A percentile compares a stretch with the other conserved stretches of the same genome.
Evolutionary conservation across 441 rosid species (phyloP).

Genomic region (Melastoma candidum): DNA sequence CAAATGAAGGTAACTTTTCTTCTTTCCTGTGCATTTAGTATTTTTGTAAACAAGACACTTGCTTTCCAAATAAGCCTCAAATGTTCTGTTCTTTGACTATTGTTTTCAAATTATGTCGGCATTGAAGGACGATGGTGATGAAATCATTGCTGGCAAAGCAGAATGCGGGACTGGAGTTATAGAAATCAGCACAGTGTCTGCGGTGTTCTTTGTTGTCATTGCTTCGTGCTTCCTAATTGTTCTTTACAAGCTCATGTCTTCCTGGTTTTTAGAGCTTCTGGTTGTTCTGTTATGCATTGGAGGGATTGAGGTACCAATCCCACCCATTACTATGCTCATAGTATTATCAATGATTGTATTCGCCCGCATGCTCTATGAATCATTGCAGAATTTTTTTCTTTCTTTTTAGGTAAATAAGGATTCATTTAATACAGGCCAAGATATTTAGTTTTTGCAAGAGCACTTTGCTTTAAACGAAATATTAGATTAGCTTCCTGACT

Average conservation of each 20-base stretch:
- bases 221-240: constrained; percentile 88
- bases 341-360: no score
- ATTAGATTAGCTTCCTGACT: no score
- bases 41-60: no score
- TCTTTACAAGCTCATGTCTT: constrained; percentile 87
- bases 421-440: no score
- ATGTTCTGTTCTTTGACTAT: no score
- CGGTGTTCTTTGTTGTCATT: constrained; percentile 57
- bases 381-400: no score
- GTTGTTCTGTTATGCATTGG: constrained; percentile 95
- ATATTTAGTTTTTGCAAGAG: no score
- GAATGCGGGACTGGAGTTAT: constrained; percentile 49
- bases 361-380: no score
- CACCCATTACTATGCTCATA: neutral
- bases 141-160: constrained; percentile 37
- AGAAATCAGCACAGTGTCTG: constrained; percentile 65
- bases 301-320: constrained; percentile 71
- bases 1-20: constrained; percentile 48
- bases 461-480: no score
- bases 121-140: constrained; percentile 71
- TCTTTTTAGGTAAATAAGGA: no score
- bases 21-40: no score
- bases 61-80: no score
- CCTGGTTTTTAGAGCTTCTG: constrained; percentile 83
- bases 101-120: constrained; percentile 8